Conservation (phyloP, 805 yeast genomes). For the Yamadazyma paraphyllophila region DNA sequence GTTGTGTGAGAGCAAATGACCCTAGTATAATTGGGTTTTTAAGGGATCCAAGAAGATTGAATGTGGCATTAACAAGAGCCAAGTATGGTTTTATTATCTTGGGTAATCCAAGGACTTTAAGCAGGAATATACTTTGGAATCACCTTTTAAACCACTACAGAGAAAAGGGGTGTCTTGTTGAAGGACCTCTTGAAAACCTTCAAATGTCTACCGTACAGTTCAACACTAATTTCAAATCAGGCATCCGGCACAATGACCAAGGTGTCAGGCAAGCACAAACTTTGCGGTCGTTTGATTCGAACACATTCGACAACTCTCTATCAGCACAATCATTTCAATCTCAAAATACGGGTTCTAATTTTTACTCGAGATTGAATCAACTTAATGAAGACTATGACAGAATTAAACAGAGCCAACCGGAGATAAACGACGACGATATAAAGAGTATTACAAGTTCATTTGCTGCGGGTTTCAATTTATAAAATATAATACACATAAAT, state of each 20-base stretch:
- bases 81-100: constrained; percentile 50
- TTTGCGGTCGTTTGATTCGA: constrained; percentile 19
- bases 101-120: constrained; percentile 80
- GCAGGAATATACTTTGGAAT: constrained; percentile 74
- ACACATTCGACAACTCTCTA: constrained; percentile 3
- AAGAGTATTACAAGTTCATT: constrained; percentile 38
- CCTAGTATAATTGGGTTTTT: constrained; percentile 41
- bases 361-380: constrained; percentile 28
- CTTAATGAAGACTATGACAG: constrained; percentile 14
- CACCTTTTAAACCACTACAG: constrained; percentile 73
- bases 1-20: constrained; percentile 46
- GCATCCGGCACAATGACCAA: background rate
- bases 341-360: constrained; percentile 28
- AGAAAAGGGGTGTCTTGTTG: constrained; percentile 84
- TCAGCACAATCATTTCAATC: background rate
- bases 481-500: background rate
- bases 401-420: background rate
- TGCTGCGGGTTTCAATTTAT: constrained; percentile 31
- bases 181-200: constrained; percentile 79
- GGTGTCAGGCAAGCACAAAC: background rate
- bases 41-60: constrained; percentile 43
- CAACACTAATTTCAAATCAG: constrained; percentile 26
- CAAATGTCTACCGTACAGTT: constrained; percentile 66
- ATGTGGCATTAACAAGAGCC: constrained; percentile 45
- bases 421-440: constrained; percentile 31